phyloP scores from a whole-genome alignment of 345 rosid species.

The Alliaria petiolata region DNA sequence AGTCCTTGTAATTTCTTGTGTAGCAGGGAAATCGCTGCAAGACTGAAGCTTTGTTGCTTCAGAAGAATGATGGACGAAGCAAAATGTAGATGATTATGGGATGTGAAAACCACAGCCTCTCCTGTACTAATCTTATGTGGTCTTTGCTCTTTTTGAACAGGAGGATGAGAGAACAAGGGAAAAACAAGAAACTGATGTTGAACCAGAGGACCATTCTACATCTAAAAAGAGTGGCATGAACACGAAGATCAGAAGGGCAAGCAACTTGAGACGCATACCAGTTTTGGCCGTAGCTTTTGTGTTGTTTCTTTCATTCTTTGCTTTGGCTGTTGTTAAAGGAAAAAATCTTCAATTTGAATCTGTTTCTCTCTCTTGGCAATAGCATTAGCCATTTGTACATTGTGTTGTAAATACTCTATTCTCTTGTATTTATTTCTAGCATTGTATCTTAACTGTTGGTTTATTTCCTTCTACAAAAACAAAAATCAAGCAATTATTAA shows the following conservation, averaged over 20 bases:
- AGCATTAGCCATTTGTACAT: slow-evolving; percentile 7
- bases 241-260: too few species aligned
- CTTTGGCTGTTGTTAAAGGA: slow-evolving; percentile 6
- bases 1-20: background rate
- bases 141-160: too few species aligned
- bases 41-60: background rate
- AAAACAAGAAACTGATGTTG: too few species aligned
- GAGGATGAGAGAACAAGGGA: too few species aligned
- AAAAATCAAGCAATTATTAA: too few species aligned
- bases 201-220: too few species aligned
- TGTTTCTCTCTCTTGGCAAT: background rate
- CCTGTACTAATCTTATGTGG: too few species aligned
- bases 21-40: background rate
- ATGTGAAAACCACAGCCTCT: too few species aligned
- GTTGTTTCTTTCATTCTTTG: slow-evolving; percentile 22
- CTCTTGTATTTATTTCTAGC: background rate
- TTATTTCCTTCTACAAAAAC: background rate
- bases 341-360: background rate
- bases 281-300: slow-evolving; percentile 7
- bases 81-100: too few species aligned
- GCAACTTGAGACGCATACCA: too few species aligned
- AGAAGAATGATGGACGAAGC: too few species aligned
- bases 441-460: background rate
- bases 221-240: too few species aligned
- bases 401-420: slow-evolving; percentile 14